Evolutionary conservation across 352 stramenopile genomes (phyloP), one percentile per base, ranked within the genome.

Genomic region (Chrysophaeum taylorii): DNA sequence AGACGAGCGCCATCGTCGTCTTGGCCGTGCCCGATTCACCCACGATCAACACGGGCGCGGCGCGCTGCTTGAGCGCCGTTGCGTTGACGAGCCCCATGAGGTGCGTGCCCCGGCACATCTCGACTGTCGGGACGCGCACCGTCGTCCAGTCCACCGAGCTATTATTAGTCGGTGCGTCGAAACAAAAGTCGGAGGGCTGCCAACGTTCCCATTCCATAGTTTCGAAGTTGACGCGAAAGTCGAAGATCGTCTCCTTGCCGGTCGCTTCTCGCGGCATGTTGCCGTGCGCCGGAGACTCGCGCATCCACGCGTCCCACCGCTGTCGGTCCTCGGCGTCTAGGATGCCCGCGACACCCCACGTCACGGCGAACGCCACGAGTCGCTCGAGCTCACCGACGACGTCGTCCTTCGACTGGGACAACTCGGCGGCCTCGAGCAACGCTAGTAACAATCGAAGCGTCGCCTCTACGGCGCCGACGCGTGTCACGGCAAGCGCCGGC

Each of bases 191-290:
- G 25, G 35, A 41, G 0, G 75, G 68, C 21, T 72, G 70, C 88
- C 89, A 95, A 37, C 82, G 83, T 69, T 93, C 87, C 89, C 89
- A 95, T 50, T 93, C 87, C 29, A 94, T 84, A 16, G 87, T 93
- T 62, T 88, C 88, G 7, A 81, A 73, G 72, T 94, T 89, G 21
- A 95, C 79, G 35, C 87, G 89, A 71, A 90, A 92, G 50, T 97
- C 91, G 64, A 94, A 97, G 39, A 97, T 85, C 25, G 88, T 94
- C 61, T 84, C 77, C 63, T 79, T 73, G 53, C 82, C 68, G 54
- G 77, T 62, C 5, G 82, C 73, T 69, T 73, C 38, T 33, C 31
- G 43, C 29, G 75, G 73, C 73, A 78, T 79, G 67, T 76, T 74
- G 35, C 70, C 60, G 18, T 64, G 37, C 25, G 18, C 31, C 57